Base-by-base conservation (phyloP, 2,329 filamentous ascomycete genomes). In the Aureobasidium vineae region DNA sequence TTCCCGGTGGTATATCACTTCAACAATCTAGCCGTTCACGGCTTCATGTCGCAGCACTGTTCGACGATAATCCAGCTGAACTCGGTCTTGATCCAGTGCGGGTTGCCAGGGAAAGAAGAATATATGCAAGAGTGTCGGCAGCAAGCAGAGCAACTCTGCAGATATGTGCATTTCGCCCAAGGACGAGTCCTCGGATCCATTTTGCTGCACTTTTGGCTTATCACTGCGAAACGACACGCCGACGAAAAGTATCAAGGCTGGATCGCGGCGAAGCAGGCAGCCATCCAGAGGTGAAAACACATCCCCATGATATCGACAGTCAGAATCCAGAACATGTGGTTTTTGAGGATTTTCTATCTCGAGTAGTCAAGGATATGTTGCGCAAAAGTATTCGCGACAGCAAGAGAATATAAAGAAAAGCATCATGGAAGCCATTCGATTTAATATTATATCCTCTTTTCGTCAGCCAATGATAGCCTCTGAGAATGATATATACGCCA, bases 41-140 rank as follows among this genome's bases (percentile, higher is more conserved):
- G 64, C 33, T 60, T 66, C 52, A 59, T 66, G 64, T 66, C 52
- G 41, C 53, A 57, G 23, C 54, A 66, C 45, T 66, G 53, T 26
- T 49, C 64, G 36, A 59, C 45, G 6, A 33, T 59, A 13, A 60
- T 66, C 33, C 41, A 49, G 33, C 36, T 66, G 10, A 66, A 66
- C n/a, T 40, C 52, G 1, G 28, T 66, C 19, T 26, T 66, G 31
- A 66, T 66, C 16, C 41, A 66, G 15, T 49, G 50, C 13, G 52
- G 64, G 4, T 13, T 52, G n/a, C 53, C 45, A 43, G 54, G 52
- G 5, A 66, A 50, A 40, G 53, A 50, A n/a, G 64, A 38, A 19
- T 40, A 52, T 1, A 45, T 52, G 0, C 40, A 52, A 21, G 64
- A 66, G 26, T 50, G 53, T 33, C 41, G 43, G 2, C 53, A 59